Evolutionary conservation across 2,329 filamentous ascomycete species (phyloP).

Genomic region (Daldinia sp.): DNA sequence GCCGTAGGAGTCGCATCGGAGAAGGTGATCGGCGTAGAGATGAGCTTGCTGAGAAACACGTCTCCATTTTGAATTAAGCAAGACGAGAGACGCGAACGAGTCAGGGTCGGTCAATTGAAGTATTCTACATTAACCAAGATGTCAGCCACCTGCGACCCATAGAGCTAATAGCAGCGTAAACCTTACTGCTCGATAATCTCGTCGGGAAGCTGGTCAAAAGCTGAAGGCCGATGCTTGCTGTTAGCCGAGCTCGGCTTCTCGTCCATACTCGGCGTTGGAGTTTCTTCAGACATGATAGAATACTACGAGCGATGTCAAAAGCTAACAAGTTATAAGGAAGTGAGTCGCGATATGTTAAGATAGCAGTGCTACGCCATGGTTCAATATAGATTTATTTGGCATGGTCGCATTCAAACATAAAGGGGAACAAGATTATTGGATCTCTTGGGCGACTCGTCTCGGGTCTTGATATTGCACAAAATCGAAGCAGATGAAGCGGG

Average conservation of each 20-base stretch:
- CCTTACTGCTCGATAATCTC: slow-evolving; percentile 75
- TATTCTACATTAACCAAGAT: slow-evolving; percentile 56
- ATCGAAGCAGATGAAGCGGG: slow-evolving; percentile 19
- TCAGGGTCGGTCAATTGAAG: slow-evolving; percentile 67
- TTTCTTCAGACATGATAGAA: slow-evolving; percentile 23
- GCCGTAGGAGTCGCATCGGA: slow-evolving; percentile 66
- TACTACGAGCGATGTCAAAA: neutral
- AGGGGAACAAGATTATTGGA: slow-evolving; percentile 10
- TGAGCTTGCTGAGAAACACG: slow-evolving; percentile 68
- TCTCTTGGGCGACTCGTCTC: slow-evolving; percentile 14
- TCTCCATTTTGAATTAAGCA: slow-evolving; percentile 73
- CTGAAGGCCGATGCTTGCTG: slow-evolving; percentile 40
- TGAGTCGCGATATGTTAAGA: slow-evolving; percentile 15
- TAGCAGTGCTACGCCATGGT: slow-evolving; percentile 25
- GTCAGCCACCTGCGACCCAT: slow-evolving; percentile 15
- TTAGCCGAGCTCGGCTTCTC: slow-evolving; percentile 29
- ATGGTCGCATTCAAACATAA: neutral
- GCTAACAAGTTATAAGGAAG: slow-evolving; percentile 7
- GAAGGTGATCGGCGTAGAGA: slow-evolving; percentile 69
- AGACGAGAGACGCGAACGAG: slow-evolving; percentile 71
- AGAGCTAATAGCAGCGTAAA: neutral
- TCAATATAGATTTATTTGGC: slow-evolving; percentile 9
- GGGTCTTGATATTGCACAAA: slow-evolving; percentile 21
- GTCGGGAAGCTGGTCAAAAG: slow-evolving; percentile 68
- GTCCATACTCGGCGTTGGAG: slow-evolving; percentile 19